Evolutionary conservation across 768 basidiomycete genomes (phyloP), one percentile per base, ranked within the genome.

Genomic region (Strobilomyces confusus): DNA sequence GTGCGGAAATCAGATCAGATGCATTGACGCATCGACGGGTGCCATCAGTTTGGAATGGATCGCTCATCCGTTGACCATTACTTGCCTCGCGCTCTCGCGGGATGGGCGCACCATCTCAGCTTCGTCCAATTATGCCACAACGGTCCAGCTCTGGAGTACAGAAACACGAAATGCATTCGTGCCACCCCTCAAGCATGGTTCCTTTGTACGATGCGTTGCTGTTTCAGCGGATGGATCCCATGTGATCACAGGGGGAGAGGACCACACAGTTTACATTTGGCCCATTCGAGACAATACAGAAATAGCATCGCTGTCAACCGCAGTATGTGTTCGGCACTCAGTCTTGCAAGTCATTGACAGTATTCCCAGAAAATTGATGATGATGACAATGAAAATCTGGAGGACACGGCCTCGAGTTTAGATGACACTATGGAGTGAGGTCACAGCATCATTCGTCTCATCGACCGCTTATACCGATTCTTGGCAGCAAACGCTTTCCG

Each of bases 61-160:
- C 14, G 57, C 55, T 0, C 58, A 64, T 40, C 32, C 1, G 3
- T 29, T 50, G 44, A 13, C 17, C 11, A 54, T 65, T 29, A 43
- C 25, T 1, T 49, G 26, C 22, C 41, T 64, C 14, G 41, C 57
- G 14, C 48, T 59, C 25, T 61, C 60, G 5, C 40, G 9, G 8
- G 32, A 59, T 26, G 60, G 58, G 13, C 32, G 26, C 12, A 34
- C 52, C 14, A 46, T 65, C 19, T 54, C 49, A 3, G 51, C 46
- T 3, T 55, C 45, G 15, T 61, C 59, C 6, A 51, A 46, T 42
- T 37, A 23, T 2, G 63, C 55, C 32, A 45, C 34, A 19, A 61
- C 60, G 0, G 52, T 59, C 26, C 57, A 52, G 15, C 4, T 59
- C 25, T 64, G 60, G 63, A 42, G 30, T 19, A 55, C 36, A 8